These are phyloP conservation scores for Lupinus albus DNA, from an alignment of 306 rosid species.

Conservation along the genomic window DNA sequence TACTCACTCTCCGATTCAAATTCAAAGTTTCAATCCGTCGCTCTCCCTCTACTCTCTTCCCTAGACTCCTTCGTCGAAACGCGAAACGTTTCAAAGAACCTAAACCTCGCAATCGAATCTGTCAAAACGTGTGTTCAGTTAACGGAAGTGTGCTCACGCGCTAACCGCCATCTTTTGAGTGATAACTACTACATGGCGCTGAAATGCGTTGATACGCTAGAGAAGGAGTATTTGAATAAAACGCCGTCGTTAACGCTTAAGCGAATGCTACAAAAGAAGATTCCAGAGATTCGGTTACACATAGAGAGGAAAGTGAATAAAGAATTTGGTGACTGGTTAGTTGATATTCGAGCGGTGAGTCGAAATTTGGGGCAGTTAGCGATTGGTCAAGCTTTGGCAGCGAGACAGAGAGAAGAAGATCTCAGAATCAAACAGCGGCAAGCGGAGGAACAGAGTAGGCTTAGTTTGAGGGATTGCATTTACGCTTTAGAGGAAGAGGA, in stretches of 20 bases:
- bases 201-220: conserved; percentile 76
- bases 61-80: conserved; percentile 85
- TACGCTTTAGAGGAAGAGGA: conserved; percentile 90
- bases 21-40: conserved; percentile 83
- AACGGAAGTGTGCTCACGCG: conserved; percentile 79
- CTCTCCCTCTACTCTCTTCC: conserved; percentile 77
- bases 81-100: conserved; percentile 72
- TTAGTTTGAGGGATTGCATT: conserved; percentile 87
- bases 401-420: conserved; percentile 97
- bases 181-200: conserved; percentile 91
- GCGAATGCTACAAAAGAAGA: conserved; percentile 90
- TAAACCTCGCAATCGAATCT: conserved; percentile 76
- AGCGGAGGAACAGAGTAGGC: conserved; percentile 99
- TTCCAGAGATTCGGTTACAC: conserved; percentile 87
- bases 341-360: conserved; percentile 90
- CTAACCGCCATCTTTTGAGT: conserved; percentile 66
- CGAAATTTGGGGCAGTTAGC: conserved; percentile 93
- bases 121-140: conserved; percentile 54
- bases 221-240: conserved; percentile 61
- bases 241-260: conserved; percentile 79
- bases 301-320: conserved; percentile 88
- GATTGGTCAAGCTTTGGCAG: conserved; percentile 92
- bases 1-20: conserved; percentile 87
- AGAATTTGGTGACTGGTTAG: conserved; percentile 96
- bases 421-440: conserved; percentile 96